phyloP scores from a whole-genome alignment of 148 eudicot species.

The Nepenthes mirabilis region DNA sequence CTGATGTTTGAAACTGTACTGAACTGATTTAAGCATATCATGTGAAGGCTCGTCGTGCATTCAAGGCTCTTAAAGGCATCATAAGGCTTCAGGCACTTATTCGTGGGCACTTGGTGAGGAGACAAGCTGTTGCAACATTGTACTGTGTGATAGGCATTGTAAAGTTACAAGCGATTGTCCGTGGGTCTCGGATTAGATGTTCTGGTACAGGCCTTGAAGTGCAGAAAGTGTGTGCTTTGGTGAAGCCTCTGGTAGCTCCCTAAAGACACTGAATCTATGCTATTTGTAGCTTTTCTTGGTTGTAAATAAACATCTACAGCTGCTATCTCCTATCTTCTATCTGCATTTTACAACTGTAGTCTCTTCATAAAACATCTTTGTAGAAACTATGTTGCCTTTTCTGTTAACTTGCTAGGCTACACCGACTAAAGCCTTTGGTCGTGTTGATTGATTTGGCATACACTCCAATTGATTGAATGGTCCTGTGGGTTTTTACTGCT shows the following conservation, averaged over 20 bases:
- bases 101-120: constrained; percentile 51
- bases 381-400: no score
- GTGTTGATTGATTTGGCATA: no score
- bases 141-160: constrained; percentile 32
- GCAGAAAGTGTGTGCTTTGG: constrained; percentile 21
- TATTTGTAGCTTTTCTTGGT: background rate
- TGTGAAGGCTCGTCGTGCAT: constrained; percentile 53
- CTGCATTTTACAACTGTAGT: no score
- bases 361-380: no score
- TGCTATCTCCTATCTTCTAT: no score
- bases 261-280: no score
- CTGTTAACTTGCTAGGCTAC: no score
- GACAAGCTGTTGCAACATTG: constrained; percentile 49
- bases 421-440: no score
- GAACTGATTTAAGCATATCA: constrained; percentile 12
- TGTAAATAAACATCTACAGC: no score
- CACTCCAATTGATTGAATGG: no score
- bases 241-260: constrained; percentile 32
- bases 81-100: constrained; percentile 55
- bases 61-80: constrained; percentile 48
- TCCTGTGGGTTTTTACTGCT: no score
- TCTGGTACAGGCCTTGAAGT: constrained; percentile 39
- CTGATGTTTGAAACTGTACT: background rate
- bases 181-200: constrained; percentile 36
- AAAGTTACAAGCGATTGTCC: constrained; percentile 46